Conservation (phyloP, 805 yeast species). For the Saccharomycopsis javanensis region DNA sequence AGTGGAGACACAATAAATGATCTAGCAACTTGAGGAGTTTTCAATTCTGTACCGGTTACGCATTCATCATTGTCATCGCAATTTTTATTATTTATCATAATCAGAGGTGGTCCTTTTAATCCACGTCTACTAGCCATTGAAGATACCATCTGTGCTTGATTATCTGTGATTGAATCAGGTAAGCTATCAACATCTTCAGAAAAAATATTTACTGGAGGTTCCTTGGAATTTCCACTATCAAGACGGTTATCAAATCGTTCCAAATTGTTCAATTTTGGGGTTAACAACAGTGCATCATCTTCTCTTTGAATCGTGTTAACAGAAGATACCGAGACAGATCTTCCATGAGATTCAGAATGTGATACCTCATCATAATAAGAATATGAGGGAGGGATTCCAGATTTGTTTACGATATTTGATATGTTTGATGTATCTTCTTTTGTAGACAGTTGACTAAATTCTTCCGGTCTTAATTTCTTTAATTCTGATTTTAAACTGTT, state of each 20-base stretch:
- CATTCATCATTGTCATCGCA: not conserved
- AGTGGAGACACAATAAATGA: not conserved
- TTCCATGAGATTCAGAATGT: not conserved
- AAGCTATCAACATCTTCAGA: not conserved
- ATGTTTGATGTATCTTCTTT: no score
- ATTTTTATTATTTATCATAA: not conserved
- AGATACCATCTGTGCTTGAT: not conserved
- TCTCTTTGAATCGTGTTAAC: not conserved
- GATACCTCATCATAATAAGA: not conserved
- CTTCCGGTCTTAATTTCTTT: slow-evolving; percentile 20
- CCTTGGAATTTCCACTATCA: not conserved
- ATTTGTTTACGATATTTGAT: not conserved
- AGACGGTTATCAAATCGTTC: not conserved
- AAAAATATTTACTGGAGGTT: not conserved
- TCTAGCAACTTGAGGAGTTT: not conserved
- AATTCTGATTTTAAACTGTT: slow-evolving; percentile 27
- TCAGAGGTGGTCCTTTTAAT: not conserved
- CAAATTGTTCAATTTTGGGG: not conserved
- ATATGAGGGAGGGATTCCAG: not conserved
- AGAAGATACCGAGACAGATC: not conserved
- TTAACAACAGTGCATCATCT: not conserved
- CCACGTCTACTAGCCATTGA: slow-evolving; percentile 1
- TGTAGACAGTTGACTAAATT: not conserved
- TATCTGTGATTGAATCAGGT: not conserved
- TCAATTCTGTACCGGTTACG: not conserved